phyloP scores from a whole-genome alignment of 176 grass and related monocot species.

The Stipa capillata region DNA sequence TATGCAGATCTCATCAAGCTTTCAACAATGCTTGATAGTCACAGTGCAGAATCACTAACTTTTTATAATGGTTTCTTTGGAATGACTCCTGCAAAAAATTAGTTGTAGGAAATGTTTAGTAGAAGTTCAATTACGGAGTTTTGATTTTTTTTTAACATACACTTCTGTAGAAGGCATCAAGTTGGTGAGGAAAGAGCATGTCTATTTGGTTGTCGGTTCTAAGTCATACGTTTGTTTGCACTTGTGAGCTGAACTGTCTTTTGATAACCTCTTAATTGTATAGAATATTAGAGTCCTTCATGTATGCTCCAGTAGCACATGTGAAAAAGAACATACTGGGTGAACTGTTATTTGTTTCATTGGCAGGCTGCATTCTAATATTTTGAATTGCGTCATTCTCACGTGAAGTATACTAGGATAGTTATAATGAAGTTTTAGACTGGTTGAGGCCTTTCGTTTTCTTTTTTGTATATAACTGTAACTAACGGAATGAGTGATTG shows the following conservation, averaged over 20 bases:
- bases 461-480: too few species aligned
- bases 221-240: too few species aligned
- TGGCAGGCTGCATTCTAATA: not conserved
- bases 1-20: not conserved
- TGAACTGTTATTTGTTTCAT: not conserved
- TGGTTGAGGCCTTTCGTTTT: not conserved
- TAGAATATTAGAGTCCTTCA: not conserved
- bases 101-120: not conserved
- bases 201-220: not conserved
- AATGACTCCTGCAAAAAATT: not conserved
- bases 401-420: not conserved
- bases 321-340: not conserved
- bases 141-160: not conserved
- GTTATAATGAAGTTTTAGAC: not conserved
- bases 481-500: conserved; percentile 2
- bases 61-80: not conserved
- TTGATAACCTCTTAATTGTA: not conserved
- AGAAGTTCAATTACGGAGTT: not conserved
- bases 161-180: not conserved
- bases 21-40: not conserved
- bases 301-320: not conserved
- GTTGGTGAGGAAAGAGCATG: not conserved
- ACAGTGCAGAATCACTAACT: not conserved
- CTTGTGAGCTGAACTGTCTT: not conserved
- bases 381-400: not conserved